Base-by-base conservation (phyloP, 768 basidiomycete species). In the Tylopilus subfusipes region DNA sequence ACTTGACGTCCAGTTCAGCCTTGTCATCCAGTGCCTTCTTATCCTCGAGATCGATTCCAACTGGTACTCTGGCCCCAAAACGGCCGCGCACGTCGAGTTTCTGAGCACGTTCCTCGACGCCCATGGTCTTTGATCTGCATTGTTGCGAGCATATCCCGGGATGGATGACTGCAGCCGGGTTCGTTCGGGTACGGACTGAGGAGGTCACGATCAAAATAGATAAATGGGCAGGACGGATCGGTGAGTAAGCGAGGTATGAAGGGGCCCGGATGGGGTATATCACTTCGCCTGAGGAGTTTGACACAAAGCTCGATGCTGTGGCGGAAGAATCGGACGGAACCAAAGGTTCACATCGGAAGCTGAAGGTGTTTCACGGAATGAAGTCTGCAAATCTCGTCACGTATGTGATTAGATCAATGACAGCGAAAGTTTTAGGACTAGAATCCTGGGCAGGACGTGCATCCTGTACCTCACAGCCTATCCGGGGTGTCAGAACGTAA, bases 1-100 rank as follows among this genome's bases (percentile, higher is more conserved):
- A 67, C 27, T 72, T 69, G 72, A 47, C 63, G 9, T 59, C 51
- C 31, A 62, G 16, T 73, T 72, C 59, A 57, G 27, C 5, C 56
- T 73, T 25, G 60, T 73, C 46, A 63, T 71, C 46, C 72, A 73
- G 18, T 60, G 68, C 5, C 63, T 73, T 5, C 64, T 72, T 16
- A 56, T 69, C 14, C 59, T 60, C n/a, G 70, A 73, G 44, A 61
- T 60, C 10, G 60, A 58, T 13, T 53, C 56, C 11, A 53, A 49
- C n/a, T 61, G 53, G 59, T 29, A 47, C n/a, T 57, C 59, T 16
- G 55, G 58, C 12, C 52, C 55, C 0, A 54, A 60, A 22, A 61
- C 52, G 7, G 22, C 27, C 0, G 46, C 45, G 10, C 52, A 61
- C 4, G 52, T 42, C 40, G 42, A 24, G 24, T 60, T 60, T 48